Percentiles rank a stretch among this genome's conserved stretches.
These are phyloP conservation scores for Botrytis squamosa DNA, from an alignment of 2,329 filamentous ascomycete species.

Conservation along the genomic window DNA sequence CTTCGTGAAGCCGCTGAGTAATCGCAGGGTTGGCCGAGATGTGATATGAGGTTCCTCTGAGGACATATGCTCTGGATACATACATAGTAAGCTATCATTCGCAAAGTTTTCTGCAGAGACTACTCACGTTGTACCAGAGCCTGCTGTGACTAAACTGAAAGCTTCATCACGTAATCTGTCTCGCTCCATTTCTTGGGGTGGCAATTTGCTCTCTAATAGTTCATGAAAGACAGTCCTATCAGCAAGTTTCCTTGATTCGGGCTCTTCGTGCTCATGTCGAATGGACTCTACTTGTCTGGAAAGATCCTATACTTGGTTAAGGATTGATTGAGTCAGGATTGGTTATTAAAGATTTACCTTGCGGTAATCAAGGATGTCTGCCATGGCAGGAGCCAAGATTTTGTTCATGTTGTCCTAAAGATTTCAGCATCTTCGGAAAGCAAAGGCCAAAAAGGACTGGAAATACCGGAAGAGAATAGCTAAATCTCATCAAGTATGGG, in stretches of 20 bases:
- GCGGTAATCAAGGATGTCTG: background rate
- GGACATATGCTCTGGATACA: constrained; percentile 27
- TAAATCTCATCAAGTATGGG: constrained; percentile 2
- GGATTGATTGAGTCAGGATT: constrained; percentile 25
- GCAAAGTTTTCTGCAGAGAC: background rate
- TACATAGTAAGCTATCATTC: background rate
- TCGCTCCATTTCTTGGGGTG: constrained; percentile 37
- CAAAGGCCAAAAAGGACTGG: background rate
- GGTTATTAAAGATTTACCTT: no score
- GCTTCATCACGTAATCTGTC: constrained; percentile 39
- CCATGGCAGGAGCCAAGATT: constrained; percentile 10
- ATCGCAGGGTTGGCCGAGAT: constrained; percentile 39
- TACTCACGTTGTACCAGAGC: constrained; percentile 39
- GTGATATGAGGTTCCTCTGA: constrained; percentile 40
- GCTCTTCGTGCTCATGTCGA: background rate
- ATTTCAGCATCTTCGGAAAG: background rate
- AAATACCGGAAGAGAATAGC: constrained; percentile 3
- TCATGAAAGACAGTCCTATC: constrained; percentile 24
- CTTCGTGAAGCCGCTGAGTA: constrained; percentile 35
- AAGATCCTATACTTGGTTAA: constrained; percentile 37
- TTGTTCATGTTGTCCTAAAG: constrained; percentile 17
- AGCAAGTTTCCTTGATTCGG: background rate
- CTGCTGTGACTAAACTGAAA: constrained; percentile 37
- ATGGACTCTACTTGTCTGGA: constrained; percentile 5
- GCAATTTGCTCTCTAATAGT: constrained; percentile 31